Evolutionary conservation across 768 basidiomycete genomes (phyloP).

Genomic region (Boletus edulis): DNA sequence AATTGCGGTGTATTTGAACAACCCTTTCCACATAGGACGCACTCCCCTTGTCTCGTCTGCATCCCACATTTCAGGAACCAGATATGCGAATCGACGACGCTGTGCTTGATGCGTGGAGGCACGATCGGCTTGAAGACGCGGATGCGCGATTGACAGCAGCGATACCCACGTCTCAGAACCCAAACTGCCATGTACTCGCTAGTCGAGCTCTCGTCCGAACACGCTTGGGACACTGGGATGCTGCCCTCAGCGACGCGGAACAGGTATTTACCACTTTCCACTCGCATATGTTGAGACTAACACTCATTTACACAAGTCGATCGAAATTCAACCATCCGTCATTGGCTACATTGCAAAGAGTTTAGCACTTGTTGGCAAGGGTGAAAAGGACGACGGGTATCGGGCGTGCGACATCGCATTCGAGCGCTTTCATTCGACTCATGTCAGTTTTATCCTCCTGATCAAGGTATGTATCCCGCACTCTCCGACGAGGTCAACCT

Average conservation of each 20-base stretch:
- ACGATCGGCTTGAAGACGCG: neutral
- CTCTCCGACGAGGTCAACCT: neutral
- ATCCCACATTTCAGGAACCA: neutral
- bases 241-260: conserved; percentile 2
- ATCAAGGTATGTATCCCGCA: conserved; percentile 4
- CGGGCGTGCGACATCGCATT: neutral
- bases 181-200: neutral
- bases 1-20: too few relatives aligned
- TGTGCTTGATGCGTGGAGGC: neutral
- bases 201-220: conserved; percentile 4
- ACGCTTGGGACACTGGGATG: neutral
- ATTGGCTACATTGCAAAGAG: neutral
- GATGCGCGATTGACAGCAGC: neutral
- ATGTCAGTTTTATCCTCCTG: conserved; percentile 1
- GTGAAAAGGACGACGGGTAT: neutral
- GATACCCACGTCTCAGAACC: neutral
- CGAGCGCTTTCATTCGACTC: conserved; percentile 2
- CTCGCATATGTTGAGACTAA: too few relatives aligned
- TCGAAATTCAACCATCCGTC: too few relatives aligned
- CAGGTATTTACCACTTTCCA: neutral
- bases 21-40: neutral
- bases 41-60: neutral
- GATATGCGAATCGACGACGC: neutral
- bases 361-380: neutral
- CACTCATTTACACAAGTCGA: too few relatives aligned